Conservation (phyloP, 805 yeast species). For the Candida suzukii region DNA sequence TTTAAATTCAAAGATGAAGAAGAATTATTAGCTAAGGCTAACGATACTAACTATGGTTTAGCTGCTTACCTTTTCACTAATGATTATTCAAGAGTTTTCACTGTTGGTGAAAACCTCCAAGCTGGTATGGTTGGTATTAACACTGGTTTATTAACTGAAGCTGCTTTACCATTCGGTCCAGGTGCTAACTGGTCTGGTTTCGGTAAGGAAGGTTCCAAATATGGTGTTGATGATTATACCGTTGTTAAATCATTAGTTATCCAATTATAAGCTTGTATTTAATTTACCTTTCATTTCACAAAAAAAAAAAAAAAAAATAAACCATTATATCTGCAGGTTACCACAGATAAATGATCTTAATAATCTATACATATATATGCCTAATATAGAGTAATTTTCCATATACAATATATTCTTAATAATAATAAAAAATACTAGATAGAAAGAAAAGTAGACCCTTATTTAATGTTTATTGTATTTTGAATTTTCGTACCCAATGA, state of each 20-base stretch:
- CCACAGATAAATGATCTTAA: no score
- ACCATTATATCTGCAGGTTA: no score
- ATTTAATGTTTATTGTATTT: no score
- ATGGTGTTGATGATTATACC: constrained; percentile 69
- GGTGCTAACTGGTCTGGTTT: constrained; percentile 75
- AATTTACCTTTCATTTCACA: background rate
- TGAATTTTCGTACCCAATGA: no score
- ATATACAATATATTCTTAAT: no score
- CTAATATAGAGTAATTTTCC: no score
- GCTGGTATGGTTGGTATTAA: constrained; percentile 82
- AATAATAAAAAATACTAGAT: no score
- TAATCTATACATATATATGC: no score
- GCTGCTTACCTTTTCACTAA: constrained; percentile 70
- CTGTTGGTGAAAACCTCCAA: constrained; percentile 60
- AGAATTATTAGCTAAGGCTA: constrained; percentile 57
- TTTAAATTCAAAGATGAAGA: constrained; percentile 58
- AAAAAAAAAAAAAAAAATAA: background rate
- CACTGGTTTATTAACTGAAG: constrained; percentile 64
- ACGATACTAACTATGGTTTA: constrained; percentile 63
- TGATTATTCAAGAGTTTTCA: constrained; percentile 46
- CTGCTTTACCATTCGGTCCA: constrained; percentile 61
- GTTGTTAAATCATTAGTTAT: constrained; percentile 58
- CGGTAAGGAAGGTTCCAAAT: constrained; percentile 74
- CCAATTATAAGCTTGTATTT: no score
- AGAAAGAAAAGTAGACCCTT: no score